These are phyloP conservation scores for Xylaria sp. DNA, from an alignment of 2,329 filamentous ascomycete genomes.

Conservation along the genomic window DNA sequence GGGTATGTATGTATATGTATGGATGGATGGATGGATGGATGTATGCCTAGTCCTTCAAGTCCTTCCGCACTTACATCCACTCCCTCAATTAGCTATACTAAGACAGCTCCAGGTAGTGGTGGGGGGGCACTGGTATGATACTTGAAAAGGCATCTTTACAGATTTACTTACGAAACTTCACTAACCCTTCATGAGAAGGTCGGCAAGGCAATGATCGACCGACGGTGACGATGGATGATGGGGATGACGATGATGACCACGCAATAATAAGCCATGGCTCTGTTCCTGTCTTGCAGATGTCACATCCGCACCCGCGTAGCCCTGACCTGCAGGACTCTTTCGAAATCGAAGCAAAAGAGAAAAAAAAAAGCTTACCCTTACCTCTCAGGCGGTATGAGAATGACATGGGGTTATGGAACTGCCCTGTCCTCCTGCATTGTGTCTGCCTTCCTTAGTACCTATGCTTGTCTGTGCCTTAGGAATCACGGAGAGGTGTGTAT, in stretches of 20 bases:
- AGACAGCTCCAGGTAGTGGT: background rate
- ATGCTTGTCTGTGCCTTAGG: background rate
- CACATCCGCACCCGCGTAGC: slow-evolving; percentile 11
- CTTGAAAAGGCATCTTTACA: background rate
- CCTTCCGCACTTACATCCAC: background rate
- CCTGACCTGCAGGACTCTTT: slow-evolving; percentile 17
- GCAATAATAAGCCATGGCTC: slow-evolving; percentile 30
- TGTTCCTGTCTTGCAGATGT: slow-evolving; percentile 29
- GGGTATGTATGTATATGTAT: background rate
- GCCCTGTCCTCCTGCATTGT: slow-evolving; percentile 1
- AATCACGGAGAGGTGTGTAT: background rate
- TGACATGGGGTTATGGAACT: background rate
- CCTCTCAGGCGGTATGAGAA: slow-evolving; percentile 13
- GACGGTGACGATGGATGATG: background rate
- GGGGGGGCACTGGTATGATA: background rate
- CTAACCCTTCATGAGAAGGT: slow-evolving; percentile 9
- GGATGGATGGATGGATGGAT: too few relatives aligned
- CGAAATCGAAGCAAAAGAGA: slow-evolving; percentile 12
- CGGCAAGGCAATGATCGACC: slow-evolving; percentile 22
- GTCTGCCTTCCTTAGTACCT: background rate
- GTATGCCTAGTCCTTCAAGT: slow-evolving; percentile 12
- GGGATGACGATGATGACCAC: slow-evolving; percentile 25
- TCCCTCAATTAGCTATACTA: slow-evolving; percentile 16
- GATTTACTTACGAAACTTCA: background rate
- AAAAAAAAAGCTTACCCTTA: slow-evolving; percentile 7